phyloP scores from a whole-genome alignment of 2,329 filamentous ascomycete genomes.

The Dothideomycetes sp. region DNA sequence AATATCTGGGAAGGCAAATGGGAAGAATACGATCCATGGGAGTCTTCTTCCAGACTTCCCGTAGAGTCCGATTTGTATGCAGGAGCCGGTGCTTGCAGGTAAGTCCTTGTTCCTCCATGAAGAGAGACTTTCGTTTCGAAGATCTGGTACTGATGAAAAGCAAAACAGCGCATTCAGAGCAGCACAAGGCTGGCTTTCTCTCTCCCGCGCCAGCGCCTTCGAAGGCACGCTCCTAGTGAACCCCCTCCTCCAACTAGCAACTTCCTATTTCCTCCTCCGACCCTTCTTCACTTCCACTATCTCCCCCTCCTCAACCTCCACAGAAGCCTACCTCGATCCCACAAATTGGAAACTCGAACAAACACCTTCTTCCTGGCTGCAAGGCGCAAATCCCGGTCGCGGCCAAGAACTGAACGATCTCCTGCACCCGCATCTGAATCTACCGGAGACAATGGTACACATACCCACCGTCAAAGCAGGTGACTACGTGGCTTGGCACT shows the following conservation, averaged over 20 bases:
- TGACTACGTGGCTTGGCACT: conserved; percentile 71
- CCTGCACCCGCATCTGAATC: conserved; percentile 61
- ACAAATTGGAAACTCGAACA: conserved; percentile 53
- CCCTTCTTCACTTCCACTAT: conserved; percentile 65
- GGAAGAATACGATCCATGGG: conserved; percentile 73
- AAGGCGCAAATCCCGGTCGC: conserved; percentile 59
- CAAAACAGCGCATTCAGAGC: conserved; percentile 78
- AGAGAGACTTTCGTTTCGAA: too few species aligned
- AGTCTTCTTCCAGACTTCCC: conserved; percentile 57
- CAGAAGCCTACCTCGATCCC: conserved; percentile 38
- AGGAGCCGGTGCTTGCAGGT: conserved; percentile 71
- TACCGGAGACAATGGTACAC: conserved; percentile 61
- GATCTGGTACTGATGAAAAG: too few species aligned
- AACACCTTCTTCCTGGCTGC: conserved; percentile 51
- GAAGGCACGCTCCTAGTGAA: conserved; percentile 79
- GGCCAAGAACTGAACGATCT: conserved; percentile 58
- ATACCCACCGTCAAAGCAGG: conserved; percentile 60
- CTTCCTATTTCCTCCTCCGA: conserved; percentile 69
- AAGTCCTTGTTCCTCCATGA: too few species aligned
- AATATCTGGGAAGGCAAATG: conserved; percentile 63
- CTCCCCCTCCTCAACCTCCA: conserved; percentile 31
- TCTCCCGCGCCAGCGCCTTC: conserved; percentile 61
- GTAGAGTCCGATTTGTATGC: conserved; percentile 69
- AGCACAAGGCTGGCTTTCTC: conserved; percentile 82
- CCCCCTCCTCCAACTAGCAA: conserved; percentile 64